Evolutionary conservation across 1,139 yeast genomes (phyloP).

Genomic region (Taphrina communis): DNA sequence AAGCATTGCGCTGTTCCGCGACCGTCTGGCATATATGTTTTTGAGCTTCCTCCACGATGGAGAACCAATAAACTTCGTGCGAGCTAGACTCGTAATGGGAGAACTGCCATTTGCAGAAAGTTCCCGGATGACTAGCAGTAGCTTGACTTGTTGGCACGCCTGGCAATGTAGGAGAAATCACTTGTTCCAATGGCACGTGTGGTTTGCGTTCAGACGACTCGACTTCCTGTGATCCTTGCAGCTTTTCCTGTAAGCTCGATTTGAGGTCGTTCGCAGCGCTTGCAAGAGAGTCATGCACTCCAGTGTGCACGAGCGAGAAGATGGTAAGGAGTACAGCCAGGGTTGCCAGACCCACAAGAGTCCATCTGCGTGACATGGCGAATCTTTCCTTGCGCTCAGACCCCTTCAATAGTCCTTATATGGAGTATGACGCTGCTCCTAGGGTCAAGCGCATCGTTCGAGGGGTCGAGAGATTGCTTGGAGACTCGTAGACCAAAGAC

Average conservation of each 20-base stretch:
- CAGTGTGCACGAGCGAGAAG: neutral
- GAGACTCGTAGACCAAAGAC: too few relatives aligned
- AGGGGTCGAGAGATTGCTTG: too few relatives aligned
- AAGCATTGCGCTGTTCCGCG: slow-evolving; percentile 1
- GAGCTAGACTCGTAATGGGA: slow-evolving; percentile 22
- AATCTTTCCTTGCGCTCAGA: too few relatives aligned
- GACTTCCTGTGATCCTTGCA: neutral
- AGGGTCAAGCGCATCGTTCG: too few relatives aligned
- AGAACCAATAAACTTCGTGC: slow-evolving; percentile 28
- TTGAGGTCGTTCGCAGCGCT: neutral
- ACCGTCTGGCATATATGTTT: slow-evolving; percentile 25
- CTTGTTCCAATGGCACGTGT: neutral
- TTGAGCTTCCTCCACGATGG: slow-evolving; percentile 13
- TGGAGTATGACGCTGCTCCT: too few relatives aligned
- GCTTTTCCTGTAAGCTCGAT: neutral
- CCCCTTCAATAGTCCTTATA: too few relatives aligned
- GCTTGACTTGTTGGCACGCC: neutral
- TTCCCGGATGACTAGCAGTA: neutral
- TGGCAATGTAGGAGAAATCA: neutral
- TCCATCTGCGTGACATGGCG: slow-evolving; percentile 8
- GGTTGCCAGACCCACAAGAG: neutral
- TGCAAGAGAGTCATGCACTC: neutral
- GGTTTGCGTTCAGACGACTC: neutral
- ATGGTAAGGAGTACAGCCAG: neutral
- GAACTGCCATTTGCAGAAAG: slow-evolving; percentile 29